Base-by-base conservation (phyloP, 2,329 filamentous ascomycete genomes). In the Cercospora zeina region DNA sequence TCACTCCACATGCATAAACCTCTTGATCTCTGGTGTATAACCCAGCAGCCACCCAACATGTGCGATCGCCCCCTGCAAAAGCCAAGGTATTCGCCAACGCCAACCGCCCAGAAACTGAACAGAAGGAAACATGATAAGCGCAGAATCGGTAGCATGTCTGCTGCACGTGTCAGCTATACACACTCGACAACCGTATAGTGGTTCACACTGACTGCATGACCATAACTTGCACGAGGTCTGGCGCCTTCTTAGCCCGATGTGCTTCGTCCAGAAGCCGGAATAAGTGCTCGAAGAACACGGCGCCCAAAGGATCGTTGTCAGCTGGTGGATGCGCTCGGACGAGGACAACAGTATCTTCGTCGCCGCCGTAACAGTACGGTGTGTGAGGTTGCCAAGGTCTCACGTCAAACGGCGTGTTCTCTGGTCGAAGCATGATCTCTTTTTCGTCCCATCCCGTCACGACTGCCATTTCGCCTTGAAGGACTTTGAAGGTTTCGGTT, bases 121-220 rank as follows among this genome's bases (percentile, higher is more conserved):
- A n/a, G 24, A 33, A 5, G 55, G 55, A 7, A 58, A 58, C 55
- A 58, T 58, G 9, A 58, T 14, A 3, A 58, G 30, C 16, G 55
- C 55, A 14, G 55, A 58, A n/a, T 58, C 55, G n/a, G 55, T 58
- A 11, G 55, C 55, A 21, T 58, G 55, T 34, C 55, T 58, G 24
- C 16, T 6, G 30, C 9, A n/a, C 2, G n/a, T 14, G 55, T 49
- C 36, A 45, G 34, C 24, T 30, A 10, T 5, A 19, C 1, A 19
- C 2, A 19, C 1, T 11, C 16, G 24, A 16, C 14, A 21, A 3
- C 14, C n/a, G 21, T 2, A 47, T 45, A 33, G 24, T 27, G 16
- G 13, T 11, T 8, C n/a, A 13, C 16, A 58, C 39, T 49, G 2
- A 58, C 55, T 58, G 55, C 55, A 58, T 58, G 0, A 58, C 55